Evolutionary conservation across 305 asterid species (phyloP).

Genomic region (Andrographis paniculata): DNA sequence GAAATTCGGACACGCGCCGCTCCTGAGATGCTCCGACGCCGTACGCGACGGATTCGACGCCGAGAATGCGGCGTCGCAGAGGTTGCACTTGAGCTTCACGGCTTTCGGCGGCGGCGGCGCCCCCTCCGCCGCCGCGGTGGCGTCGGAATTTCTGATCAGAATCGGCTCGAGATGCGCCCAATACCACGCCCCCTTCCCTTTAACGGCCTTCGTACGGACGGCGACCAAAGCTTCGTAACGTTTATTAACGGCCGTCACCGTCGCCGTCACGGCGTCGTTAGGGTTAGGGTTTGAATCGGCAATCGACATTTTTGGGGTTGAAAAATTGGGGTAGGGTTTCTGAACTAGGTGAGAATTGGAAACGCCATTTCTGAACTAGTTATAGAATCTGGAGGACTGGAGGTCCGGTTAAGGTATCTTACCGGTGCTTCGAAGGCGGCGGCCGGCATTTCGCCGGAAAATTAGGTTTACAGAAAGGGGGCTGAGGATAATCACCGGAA

Average conservation of each 20-base stretch:
- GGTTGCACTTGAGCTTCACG: conserved; percentile 47
- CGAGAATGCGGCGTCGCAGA: conserved; percentile 47
- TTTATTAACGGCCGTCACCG: conserved; percentile 36
- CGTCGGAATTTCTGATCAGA: conserved; percentile 36
- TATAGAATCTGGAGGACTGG: background rate
- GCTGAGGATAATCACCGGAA: conserved; percentile 1
- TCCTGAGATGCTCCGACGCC: conserved; percentile 24
- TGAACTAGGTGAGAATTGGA: conserved; percentile 17
- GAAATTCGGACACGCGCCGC: conserved; percentile 55
- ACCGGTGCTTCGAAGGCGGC: too few relatives aligned
- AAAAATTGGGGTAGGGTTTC: conserved; percentile 13
- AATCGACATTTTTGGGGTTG: conserved; percentile 25
- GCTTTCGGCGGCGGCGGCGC: too few relatives aligned
- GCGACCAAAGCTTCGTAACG: conserved; percentile 43
- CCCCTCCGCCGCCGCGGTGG: too few relatives aligned
- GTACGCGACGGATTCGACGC: conserved; percentile 53
- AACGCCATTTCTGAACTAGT: conserved; percentile 8
- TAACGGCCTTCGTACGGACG: conserved; percentile 47
- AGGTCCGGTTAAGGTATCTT: conserved; percentile 12
- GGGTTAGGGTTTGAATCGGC: conserved; percentile 23
- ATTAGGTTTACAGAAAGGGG: background rate
- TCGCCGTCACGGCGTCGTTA: conserved; percentile 31
- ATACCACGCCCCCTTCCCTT: conserved; percentile 74
- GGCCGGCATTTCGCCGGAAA: conserved; percentile 8
- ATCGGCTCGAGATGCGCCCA: conserved; percentile 64